A percentile compares a stretch with the other conserved stretches of the same genome.
Evolutionary conservation across 2,329 filamentous ascomycete genomes (phyloP).

Genomic region (Thielaviopsis musarum): DNA sequence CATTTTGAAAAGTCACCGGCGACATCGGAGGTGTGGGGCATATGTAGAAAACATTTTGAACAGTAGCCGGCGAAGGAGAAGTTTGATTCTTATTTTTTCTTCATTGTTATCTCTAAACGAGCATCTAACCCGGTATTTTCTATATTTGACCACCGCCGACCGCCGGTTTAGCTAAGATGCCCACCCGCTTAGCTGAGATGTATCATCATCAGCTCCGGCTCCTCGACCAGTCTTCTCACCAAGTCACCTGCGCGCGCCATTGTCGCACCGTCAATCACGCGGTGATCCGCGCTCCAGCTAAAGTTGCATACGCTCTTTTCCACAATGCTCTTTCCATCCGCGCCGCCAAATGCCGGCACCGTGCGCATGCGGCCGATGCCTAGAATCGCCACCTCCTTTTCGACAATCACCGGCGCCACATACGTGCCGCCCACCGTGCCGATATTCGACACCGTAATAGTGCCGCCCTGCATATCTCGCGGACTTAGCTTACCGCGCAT

Average conservation of each 20-base stretch:
- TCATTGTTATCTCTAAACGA: not conserved
- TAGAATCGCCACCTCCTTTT: conserved; percentile 79
- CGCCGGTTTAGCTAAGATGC: not conserved
- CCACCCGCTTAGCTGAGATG: conserved; percentile 43
- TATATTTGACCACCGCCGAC: not conserved
- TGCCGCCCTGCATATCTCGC: conserved; percentile 66
- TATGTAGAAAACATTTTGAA: no score
- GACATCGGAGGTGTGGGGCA: no score
- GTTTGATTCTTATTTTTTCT: not conserved
- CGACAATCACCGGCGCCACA: conserved; percentile 77
- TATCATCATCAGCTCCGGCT: conserved; percentile 74
- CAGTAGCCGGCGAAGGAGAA: not conserved
- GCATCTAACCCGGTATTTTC: not conserved
- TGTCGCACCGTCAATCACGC: conserved; percentile 86
- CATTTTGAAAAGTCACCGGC: no score
- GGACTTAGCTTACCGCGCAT: conserved; percentile 56
- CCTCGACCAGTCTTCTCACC: conserved; percentile 62
- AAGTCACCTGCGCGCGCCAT: conserved; percentile 80
- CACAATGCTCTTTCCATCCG: conserved; percentile 40
- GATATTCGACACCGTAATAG: conserved; percentile 93
- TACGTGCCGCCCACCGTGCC: conserved; percentile 89
- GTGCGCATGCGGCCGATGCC: conserved; percentile 69
- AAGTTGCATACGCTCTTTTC: conserved; percentile 73
- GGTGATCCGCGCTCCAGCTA: conserved; percentile 92
- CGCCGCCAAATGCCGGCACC: conserved; percentile 55